phyloP scores from a whole-genome alignment of 305 asterid species.

The Fraxinus paxiana region DNA sequence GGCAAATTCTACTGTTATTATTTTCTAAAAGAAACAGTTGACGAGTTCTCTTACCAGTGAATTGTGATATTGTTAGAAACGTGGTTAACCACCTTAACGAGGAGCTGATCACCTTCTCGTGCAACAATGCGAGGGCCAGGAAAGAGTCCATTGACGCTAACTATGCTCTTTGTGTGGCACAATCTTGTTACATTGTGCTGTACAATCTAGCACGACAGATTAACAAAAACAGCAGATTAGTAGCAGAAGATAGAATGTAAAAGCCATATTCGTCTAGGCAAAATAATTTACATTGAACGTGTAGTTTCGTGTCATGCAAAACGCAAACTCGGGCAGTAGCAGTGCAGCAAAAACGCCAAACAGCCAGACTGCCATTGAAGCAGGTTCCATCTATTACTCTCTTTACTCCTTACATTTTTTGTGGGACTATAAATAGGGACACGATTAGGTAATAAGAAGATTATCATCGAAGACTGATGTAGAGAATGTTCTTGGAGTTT shows the following conservation, averaged over 20 bases:
- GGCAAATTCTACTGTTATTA: not conserved
- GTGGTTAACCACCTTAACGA: conserved; percentile 46
- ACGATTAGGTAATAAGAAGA: conserved; percentile 34
- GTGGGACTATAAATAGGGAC: conserved; percentile 30
- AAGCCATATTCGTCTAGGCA: not conserved
- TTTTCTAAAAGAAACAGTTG: not conserved
- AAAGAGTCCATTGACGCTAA: conserved; percentile 48
- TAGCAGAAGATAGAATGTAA: not conserved
- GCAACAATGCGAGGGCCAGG: conserved; percentile 58
- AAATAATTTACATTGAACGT: conserved; percentile 45
- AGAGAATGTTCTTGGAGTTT: conserved; percentile 20
- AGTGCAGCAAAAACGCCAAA: conserved; percentile 28
- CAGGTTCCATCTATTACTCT: conserved; percentile 17
- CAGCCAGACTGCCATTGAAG: conserved; percentile 30
- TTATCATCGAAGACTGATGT: conserved; percentile 20
- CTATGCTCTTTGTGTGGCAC: conserved; percentile 51
- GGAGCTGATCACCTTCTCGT: conserved; percentile 53
- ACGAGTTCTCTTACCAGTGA: conserved; percentile 48
- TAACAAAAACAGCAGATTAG: not conserved
- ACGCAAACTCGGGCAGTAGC: conserved; percentile 35
- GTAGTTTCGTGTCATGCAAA: conserved; percentile 46
- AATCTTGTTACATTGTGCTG: conserved; percentile 51
- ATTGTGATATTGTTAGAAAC: conserved; percentile 47
- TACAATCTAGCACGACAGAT: conserved; percentile 37
- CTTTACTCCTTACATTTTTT: not conserved